Evolutionary conservation across 2,329 filamentous ascomycete species (phyloP), one percentile per base, ranked within the genome.

Genomic region (Fusarium piperis): DNA sequence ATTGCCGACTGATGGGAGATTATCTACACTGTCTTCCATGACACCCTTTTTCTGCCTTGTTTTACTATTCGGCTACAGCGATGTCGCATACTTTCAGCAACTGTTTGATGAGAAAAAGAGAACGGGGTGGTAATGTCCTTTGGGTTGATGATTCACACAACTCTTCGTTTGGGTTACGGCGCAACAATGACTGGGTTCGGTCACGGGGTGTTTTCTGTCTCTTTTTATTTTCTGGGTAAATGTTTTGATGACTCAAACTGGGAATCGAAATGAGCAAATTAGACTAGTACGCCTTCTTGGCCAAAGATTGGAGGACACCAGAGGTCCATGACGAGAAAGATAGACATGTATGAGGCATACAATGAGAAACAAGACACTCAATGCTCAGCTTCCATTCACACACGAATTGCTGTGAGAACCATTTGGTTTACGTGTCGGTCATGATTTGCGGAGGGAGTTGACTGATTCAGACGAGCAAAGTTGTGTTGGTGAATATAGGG

Each of bases 131-230:
- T 69, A 72, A 72, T 71, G 53, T 59, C 33, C 39, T 46, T 46
- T 20, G n/a, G 53, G 57, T 58, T 65, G 52, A 72, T 57, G 41
- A 71, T 62, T 65, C 51, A 69, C 68, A 61, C 30, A 32, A n/a
- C 28, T 57, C 33, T 65, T 71, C 41, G 23, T 46, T 59, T 48
- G 53, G 61, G 33, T 59, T 13, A 72, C 18, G 69, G 69, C 69
- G 69, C 61, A 72, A 72, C 26, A 69, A 41, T 51, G 51, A 71
- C 53, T 30, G 69, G 68, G 41, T 26, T 48, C 33, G 39, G 28
- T 53, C 36, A 59, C 1, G 39, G 33, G 18, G 39, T 41, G 4
- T 41, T 39, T 41, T 15, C 18, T 23, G 23, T 3, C 12, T 20
- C 12, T 18, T 18, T 11, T 41, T 26, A 26, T 18, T 67, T 59